phyloP scores from a whole-genome alignment of 306 rosid species.

The Malus asiatica region DNA sequence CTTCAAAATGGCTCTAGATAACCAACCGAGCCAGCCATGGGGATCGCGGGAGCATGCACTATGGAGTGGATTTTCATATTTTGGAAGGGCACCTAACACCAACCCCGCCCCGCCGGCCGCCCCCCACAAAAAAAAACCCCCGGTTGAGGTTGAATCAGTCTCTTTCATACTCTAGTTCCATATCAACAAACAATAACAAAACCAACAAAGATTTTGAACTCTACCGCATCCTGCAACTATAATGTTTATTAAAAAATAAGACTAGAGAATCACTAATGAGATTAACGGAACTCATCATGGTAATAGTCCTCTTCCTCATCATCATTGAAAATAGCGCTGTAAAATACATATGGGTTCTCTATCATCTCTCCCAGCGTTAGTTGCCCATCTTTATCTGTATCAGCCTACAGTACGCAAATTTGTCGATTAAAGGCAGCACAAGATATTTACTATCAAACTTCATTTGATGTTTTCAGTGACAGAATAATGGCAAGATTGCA shows the following conservation, averaged over 20 bases:
- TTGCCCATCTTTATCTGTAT: slow-evolving; percentile 80
- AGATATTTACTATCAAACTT: neutral
- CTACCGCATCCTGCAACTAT: neutral
- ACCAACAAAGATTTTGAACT: neutral
- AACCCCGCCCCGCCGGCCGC: no score
- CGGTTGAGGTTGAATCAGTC: neutral
- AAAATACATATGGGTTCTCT: slow-evolving; percentile 87
- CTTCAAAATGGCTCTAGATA: neutral
- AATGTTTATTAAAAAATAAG: neutral
- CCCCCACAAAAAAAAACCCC: no score
- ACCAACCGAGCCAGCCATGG: neutral
- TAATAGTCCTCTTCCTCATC: slow-evolving; percentile 64
- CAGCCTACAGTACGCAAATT: slow-evolving; percentile 54
- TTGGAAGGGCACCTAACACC: neutral
- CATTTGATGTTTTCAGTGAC: neutral
- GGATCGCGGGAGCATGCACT: neutral
- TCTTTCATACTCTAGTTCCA: neutral
- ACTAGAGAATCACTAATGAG: neutral
- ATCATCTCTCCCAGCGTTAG: slow-evolving; percentile 84
- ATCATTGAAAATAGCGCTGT: slow-evolving; percentile 78
- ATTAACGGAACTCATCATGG: slow-evolving; percentile 89
- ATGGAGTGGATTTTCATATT: neutral
- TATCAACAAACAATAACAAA: neutral
- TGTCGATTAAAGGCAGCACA: neutral
- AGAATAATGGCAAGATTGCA: neutral